These are phyloP conservation scores for Colletotrichum musae DNA, from an alignment of 2,329 filamentous ascomycete genomes.

Conservation along the genomic window DNA sequence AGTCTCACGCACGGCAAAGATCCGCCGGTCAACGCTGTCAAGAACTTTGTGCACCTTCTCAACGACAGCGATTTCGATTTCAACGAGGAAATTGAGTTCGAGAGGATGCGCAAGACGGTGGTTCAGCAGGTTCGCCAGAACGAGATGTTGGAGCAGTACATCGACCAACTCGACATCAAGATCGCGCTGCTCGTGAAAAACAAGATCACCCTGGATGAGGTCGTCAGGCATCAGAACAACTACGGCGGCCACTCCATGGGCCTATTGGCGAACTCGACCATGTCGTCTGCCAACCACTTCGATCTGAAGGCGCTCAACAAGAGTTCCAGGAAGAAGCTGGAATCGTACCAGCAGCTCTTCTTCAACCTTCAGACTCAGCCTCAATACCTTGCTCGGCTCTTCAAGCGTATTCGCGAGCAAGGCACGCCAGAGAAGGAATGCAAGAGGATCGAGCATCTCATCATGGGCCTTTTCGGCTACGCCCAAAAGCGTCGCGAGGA, in stretches of 20 bases:
- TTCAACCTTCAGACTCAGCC: constrained; percentile 97
- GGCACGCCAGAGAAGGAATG: constrained; percentile 91
- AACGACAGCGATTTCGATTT: constrained; percentile 99
- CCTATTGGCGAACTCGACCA: constrained; percentile 88
- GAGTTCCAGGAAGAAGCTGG: constrained; percentile 93
- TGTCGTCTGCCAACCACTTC: constrained; percentile 91
- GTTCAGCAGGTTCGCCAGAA: constrained; percentile 98
- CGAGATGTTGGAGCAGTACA: constrained; percentile 97
- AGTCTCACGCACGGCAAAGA: constrained; percentile 96
- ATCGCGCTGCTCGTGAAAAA: constrained; percentile 98
- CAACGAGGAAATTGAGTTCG: constrained; percentile 98
- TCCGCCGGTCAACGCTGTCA: constrained; percentile 94
- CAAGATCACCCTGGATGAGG: constrained; percentile 98
- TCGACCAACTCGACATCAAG: constrained; percentile 98
- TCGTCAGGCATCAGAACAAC: constrained; percentile 96
- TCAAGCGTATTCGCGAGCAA: constrained; percentile 85
- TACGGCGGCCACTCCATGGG: constrained; percentile 91
- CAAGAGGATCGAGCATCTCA: constrained; percentile 91
- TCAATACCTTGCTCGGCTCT: constrained; percentile 91
- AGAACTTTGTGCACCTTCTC: constrained; percentile 96
- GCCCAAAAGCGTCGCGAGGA: constrained; percentile 97
- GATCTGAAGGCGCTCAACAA: constrained; percentile 98
- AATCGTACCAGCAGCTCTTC: constrained; percentile 97
- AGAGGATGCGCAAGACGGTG: constrained; percentile 93
- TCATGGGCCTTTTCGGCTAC: constrained; percentile 97